Evolutionary conservation across 495 filamentous ascomycete genomes (phyloP).

Genomic region (Penicillium malachiteum): DNA sequence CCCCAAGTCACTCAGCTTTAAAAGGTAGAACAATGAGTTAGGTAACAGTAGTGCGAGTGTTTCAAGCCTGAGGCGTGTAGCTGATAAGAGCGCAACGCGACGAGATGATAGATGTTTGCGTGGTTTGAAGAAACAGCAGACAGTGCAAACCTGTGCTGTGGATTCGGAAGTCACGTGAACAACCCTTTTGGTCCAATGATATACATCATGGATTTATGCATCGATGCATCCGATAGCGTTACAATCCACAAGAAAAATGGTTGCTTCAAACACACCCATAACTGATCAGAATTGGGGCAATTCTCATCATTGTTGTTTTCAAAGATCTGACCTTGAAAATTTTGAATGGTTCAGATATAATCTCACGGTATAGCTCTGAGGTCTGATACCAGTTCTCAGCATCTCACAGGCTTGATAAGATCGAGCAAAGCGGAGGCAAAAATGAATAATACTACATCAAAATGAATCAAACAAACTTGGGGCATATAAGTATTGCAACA

Average conservation of each 20-base stretch:
- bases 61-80: not conserved
- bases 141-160: constrained; percentile 45
- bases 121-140: constrained; percentile 50
- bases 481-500: too few relatives aligned
- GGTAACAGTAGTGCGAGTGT: not conserved
- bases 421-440: too few relatives aligned
- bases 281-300: too few relatives aligned
- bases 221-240: not conserved
- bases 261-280: not conserved
- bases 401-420: too few relatives aligned
- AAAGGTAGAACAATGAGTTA: not conserved
- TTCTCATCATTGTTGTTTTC: too few relatives aligned
- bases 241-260: not conserved
- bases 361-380: too few relatives aligned
- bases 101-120: constrained; percentile 37
- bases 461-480: too few relatives aligned
- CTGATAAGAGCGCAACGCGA: constrained; percentile 3
- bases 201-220: not conserved
- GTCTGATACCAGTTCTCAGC: too few relatives aligned
- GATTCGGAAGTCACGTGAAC: not conserved
- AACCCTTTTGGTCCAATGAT: not conserved
- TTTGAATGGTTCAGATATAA: too few relatives aligned
- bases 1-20: not conserved
- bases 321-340: too few relatives aligned
- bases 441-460: too few relatives aligned